Percentiles rank a stretch among this genome's conserved stretches.
phyloP scores from a whole-genome alignment of 768 basidiomycete species.

The Zangia roseola region DNA sequence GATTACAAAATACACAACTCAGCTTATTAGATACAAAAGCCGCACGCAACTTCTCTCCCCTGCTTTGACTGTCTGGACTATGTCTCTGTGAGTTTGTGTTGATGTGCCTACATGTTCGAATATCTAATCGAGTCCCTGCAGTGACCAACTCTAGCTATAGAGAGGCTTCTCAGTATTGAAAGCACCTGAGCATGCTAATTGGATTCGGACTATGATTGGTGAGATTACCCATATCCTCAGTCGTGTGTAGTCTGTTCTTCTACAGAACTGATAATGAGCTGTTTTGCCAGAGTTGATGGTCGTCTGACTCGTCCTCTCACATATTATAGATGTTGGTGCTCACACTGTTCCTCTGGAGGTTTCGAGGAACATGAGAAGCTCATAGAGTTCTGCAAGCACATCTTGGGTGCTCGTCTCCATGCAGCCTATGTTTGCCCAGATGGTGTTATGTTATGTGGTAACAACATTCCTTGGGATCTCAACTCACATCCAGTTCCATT shows the following conservation, averaged over 20 bases:
- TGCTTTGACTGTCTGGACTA: constrained; percentile 99
- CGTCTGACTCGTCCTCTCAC: constrained; percentile 86
- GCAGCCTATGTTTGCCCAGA: constrained; percentile 98
- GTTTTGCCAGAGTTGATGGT: constrained; percentile 82
- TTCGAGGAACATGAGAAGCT: constrained; percentile 99
- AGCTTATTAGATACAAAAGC: constrained; percentile 90
- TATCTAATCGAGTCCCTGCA: constrained; percentile 33
- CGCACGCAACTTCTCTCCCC: constrained; percentile 95
- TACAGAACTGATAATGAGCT: not conserved
- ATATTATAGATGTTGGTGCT: constrained; percentile 97
- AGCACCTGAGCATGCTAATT: constrained; percentile 95
- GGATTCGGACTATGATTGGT: constrained; percentile 96
- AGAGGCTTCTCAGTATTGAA: constrained; percentile 97
- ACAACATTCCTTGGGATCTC: constrained; percentile 93
- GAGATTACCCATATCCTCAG: constrained; percentile 96
- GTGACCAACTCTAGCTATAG: constrained; percentile 99
- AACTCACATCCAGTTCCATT: constrained; percentile 4
- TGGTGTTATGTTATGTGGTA: constrained; percentile 95
- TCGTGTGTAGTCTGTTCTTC: constrained; percentile 49
- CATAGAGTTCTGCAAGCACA: constrained; percentile 99
- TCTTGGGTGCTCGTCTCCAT: constrained; percentile 95
- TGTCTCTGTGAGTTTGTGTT: constrained; percentile 93
- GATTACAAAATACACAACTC: not conserved
- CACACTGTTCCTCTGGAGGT: constrained; percentile 99
- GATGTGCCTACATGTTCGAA: not conserved